Conservation (phyloP, 805 yeast genomes). For the Candida khao-thaluensis region DNA sequence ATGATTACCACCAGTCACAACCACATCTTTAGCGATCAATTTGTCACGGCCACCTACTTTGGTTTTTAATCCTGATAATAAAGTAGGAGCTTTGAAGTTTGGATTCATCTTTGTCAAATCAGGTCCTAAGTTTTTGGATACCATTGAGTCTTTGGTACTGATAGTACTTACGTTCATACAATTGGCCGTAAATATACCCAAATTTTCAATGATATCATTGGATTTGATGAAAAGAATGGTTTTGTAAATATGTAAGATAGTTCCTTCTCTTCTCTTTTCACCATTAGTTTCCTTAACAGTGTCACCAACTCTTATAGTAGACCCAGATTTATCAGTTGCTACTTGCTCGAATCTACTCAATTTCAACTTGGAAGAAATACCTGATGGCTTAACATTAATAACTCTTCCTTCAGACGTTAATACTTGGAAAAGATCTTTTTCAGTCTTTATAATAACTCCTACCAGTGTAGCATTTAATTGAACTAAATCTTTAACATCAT, state of each 20-base stretch:
- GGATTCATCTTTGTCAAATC: slow-evolving; percentile 91
- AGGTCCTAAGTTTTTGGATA: slow-evolving; percentile 52
- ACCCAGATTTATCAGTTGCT: slow-evolving; percentile 83
- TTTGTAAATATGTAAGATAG: slow-evolving; percentile 81
- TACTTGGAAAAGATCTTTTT: slow-evolving; percentile 79
- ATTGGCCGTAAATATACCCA: slow-evolving; percentile 86
- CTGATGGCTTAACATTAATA: slow-evolving; percentile 67
- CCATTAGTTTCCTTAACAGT: slow-evolving; percentile 74
- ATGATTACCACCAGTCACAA: slow-evolving; percentile 86
- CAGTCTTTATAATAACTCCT: slow-evolving; percentile 88
- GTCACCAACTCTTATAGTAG: slow-evolving; percentile 85
- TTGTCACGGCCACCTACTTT: slow-evolving; percentile 74
- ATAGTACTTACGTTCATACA: slow-evolving; percentile 77
- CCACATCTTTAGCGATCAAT: slow-evolving; percentile 78
- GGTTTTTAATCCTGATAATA: slow-evolving; percentile 45
- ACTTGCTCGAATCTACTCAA: slow-evolving; percentile 65
- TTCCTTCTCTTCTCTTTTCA: slow-evolving; percentile 81
- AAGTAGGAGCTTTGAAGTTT: slow-evolving; percentile 58
- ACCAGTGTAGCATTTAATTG: slow-evolving; percentile 82
- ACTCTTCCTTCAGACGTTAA: slow-evolving; percentile 80
- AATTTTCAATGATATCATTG: slow-evolving; percentile 74
- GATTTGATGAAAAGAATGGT: slow-evolving; percentile 77
- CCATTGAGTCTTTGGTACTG: slow-evolving; percentile 75
- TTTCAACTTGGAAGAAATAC: slow-evolving; percentile 79
- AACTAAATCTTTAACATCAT: slow-evolving; percentile 85